Base-by-base conservation (phyloP, 441 rosid species). In the Mallotus japonicus region DNA sequence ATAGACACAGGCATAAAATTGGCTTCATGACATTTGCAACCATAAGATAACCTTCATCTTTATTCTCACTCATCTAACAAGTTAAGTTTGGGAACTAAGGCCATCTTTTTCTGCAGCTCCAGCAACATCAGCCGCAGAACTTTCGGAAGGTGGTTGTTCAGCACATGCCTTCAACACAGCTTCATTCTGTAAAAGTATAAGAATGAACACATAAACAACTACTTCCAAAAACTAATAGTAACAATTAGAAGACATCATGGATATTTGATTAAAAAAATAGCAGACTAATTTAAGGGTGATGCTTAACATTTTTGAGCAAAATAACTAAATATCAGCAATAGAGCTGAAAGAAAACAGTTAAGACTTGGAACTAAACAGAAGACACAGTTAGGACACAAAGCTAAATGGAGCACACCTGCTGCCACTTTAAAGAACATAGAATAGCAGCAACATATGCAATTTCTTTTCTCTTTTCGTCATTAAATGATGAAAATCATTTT, bases 111-210 rank as follows among this genome's bases (percentile, higher is more conserved):
- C 77, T 44, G 70, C 65, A 69, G 70, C 75, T 73, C 60, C 76
- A 70, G 28, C 74, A 59, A 80, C 78, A 58, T 50, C 73, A 56
- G 59, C 58, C 11, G 10, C 59, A 0, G 82, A 73, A 19, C 78
- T 49, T 69, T 77, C 77, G 32, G 89, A 70, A 78, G 89, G 87
- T 54, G 83, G 84, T 65, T 89, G 77, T 69, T 83, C 89, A 53
- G 85, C 77, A 70, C 94, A 88, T 16, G 90, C 92, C 86, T 76
- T 87, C 73, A 91, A 73, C 70, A 91, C 94, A 72, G 95, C 97
- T 77, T 93, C 98, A 67, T 91, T 93, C 92, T 93, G 87, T 82
- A 83, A 69, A 56, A 79, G 69, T 46, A 63, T 44, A 14, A 65
- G 61, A 68, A 7, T 24, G 8, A 55, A 51, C 62, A 68, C 12